These are phyloP conservation scores for Clitopilus passeckerianus DNA, from an alignment of 768 basidiomycete species.

Conservation along the genomic window DNA sequence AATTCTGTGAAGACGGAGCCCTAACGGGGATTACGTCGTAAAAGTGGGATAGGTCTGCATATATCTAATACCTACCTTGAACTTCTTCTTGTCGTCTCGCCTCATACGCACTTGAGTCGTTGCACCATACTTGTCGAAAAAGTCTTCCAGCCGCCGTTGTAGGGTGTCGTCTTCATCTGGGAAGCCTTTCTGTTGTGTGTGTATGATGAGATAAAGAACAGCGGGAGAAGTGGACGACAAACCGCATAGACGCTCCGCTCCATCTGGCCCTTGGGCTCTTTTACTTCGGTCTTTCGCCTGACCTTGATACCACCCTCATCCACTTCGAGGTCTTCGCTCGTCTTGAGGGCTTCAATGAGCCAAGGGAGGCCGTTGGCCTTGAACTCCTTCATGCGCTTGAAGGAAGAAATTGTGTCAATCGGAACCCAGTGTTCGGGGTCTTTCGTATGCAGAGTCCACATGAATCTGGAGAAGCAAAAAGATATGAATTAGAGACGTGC, in stretches of 20 bases:
- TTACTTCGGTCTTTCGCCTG: constrained; percentile 67
- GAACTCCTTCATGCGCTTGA: constrained; percentile 91
- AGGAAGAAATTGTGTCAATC: constrained; percentile 80
- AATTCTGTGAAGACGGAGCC: constrained; percentile 94
- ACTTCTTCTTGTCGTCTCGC: constrained; percentile 74
- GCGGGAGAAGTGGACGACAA: constrained; percentile 25
- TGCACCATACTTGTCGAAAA: constrained; percentile 72
- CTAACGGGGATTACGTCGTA: constrained; percentile 29
- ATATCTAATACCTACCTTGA: constrained; percentile 60
- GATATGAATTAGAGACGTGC: neutral
- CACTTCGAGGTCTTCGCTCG: constrained; percentile 59
- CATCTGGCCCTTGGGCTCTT: constrained; percentile 74
- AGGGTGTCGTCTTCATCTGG: constrained; percentile 57
- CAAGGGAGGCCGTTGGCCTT: constrained; percentile 56
- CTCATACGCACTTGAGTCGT: constrained; percentile 87
- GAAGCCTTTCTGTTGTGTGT: constrained; percentile 76
- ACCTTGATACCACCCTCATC: constrained; percentile 71
- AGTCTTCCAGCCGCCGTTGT: constrained; percentile 73
- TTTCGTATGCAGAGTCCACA: constrained; percentile 87
- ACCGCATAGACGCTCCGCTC: constrained; percentile 88
- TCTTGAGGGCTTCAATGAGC: constrained; percentile 62
- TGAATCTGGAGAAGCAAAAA: constrained; percentile 53
- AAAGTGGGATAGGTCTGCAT: neutral
- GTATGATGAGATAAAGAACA: neutral
- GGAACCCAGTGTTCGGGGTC: constrained; percentile 88